Evolutionary conservation across 1,284 basidiomycete genomes (phyloP).

Genomic region (Ustilago sp.): DNA sequence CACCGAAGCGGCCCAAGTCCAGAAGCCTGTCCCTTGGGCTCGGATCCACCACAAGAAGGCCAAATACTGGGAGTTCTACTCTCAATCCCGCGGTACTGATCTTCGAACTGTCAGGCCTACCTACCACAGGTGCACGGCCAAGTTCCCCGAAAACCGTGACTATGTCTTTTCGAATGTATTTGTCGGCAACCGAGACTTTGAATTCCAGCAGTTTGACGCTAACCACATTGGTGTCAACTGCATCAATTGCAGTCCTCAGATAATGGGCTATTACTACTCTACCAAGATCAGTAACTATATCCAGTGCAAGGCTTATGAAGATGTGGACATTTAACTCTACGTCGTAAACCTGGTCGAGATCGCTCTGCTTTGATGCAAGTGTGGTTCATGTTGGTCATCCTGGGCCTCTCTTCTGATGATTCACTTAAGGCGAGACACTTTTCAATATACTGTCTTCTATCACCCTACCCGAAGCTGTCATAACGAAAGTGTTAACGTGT

Average conservation of each 20-base stretch:
- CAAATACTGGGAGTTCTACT: constrained; percentile 18
- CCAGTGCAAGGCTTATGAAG: constrained; percentile 9
- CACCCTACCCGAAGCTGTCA: too few relatives aligned
- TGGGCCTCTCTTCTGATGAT: too few relatives aligned
- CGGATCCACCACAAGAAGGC: constrained; percentile 16
- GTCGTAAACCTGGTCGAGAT: too few relatives aligned
- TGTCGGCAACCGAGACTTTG: background rate
- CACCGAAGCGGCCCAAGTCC: constrained; percentile 11
- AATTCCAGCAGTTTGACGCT: constrained; percentile 22
- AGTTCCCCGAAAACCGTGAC: background rate
- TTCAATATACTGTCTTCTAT: too few relatives aligned
- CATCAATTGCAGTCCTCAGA: constrained; percentile 18
- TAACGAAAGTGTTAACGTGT: too few relatives aligned
- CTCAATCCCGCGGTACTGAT: constrained; percentile 4
- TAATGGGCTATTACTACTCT: constrained; percentile 14
- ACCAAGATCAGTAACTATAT: constrained; percentile 12
- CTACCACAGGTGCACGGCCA: constrained; percentile 9
- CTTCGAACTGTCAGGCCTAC: constrained; percentile 13
- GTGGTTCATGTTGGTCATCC: too few relatives aligned
- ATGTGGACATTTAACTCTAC: background rate
- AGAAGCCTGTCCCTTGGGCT: constrained; percentile 16
- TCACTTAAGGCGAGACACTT: too few relatives aligned
- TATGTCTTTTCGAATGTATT: background rate
- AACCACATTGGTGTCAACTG: constrained; percentile 25
- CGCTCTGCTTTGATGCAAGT: too few relatives aligned